A percentile compares a stretch with the other conserved stretches of the same genome.
These are phyloP conservation scores for Alternaria burnsii DNA, from an alignment of 2,329 filamentous ascomycete species.

Conservation along the genomic window DNA sequence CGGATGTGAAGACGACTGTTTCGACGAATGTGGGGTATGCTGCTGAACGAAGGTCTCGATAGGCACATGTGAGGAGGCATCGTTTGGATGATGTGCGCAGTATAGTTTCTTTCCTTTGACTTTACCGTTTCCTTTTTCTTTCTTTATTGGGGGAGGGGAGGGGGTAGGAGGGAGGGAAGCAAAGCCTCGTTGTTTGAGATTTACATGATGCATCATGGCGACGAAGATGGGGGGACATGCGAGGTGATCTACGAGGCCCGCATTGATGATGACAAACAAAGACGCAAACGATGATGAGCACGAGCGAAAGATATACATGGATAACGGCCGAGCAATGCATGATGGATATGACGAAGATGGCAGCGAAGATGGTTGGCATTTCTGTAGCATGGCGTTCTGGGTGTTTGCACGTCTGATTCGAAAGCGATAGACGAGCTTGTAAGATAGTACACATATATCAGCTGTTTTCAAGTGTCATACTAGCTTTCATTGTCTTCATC, in stretches of 20 bases:
- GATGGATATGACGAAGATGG: neutral
- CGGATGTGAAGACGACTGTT: slow-evolving; percentile 18
- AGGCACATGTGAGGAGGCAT: slow-evolving; percentile 1
- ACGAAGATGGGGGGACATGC: neutral
- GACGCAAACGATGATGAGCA: slow-evolving; percentile 14
- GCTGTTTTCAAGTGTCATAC: slow-evolving; percentile 1
- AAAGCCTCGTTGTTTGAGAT: neutral
- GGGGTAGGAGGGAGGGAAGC: too few relatives aligned
- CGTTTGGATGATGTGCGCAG: neutral
- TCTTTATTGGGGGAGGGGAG: neutral
- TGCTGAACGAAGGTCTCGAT: slow-evolving; percentile 8
- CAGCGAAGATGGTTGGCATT: slow-evolving; percentile 3
- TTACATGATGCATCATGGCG: neutral
- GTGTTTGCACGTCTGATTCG: slow-evolving; percentile 1
- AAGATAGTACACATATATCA: slow-evolving; percentile 13
- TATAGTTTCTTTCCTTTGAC: neutral
- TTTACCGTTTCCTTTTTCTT: neutral
- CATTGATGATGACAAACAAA: slow-evolving; percentile 2
- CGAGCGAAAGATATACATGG: slow-evolving; percentile 6
- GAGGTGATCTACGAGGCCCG: slow-evolving; percentile 11
- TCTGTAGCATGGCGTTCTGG: slow-evolving; percentile 14
- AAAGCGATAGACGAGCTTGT: slow-evolving; percentile 10
- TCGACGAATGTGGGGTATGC: slow-evolving; percentile 13
- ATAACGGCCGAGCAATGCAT: slow-evolving; percentile 11
- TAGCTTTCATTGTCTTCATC: neutral